phyloP scores from a whole-genome alignment of 2,329 filamentous ascomycete genomes.

The Sclerotinia spermophila region DNA sequence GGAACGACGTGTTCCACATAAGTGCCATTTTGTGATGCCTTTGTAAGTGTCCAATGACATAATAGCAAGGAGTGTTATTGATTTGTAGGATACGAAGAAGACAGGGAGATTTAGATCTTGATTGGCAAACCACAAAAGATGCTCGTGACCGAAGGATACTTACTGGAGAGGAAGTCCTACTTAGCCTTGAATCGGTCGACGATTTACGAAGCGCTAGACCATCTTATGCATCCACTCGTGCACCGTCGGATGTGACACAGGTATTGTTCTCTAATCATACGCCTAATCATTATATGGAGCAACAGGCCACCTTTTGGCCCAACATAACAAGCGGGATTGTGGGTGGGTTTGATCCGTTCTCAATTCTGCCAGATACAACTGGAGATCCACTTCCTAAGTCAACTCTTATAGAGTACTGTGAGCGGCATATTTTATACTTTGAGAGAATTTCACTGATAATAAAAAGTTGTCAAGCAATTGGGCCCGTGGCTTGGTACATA shows the following conservation, averaged over 20 bases:
- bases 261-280: not conserved
- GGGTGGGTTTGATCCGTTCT: slow-evolving; percentile 13
- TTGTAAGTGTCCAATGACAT: slow-evolving; percentile 19
- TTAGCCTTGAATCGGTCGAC: slow-evolving; percentile 24
- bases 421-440: not conserved
- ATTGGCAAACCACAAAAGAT: slow-evolving; percentile 6
- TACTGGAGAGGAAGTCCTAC: slow-evolving; percentile 22
- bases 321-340: not conserved
- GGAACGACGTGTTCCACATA: slow-evolving; percentile 22
- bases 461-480: slow-evolving; percentile 20
- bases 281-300: not conserved
- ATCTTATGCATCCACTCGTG: not conserved
- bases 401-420: slow-evolving; percentile 14
- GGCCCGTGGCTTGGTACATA: slow-evolving; percentile 25
- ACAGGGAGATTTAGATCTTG: not conserved
- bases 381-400: slow-evolving; percentile 12
- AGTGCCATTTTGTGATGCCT: slow-evolving; percentile 24
- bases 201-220: slow-evolving; percentile 5
- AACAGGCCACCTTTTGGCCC: not conserved
- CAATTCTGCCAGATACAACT: slow-evolving; percentile 3
- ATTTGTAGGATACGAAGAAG: slow-evolving; percentile 8
- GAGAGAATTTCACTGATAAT: not conserved
- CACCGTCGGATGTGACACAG: not conserved
- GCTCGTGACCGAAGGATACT: slow-evolving; percentile 22
- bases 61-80: not conserved